A percentile compares a stretch with the other conserved stretches of the same genome.
phyloP scores from a whole-genome alignment of 1,284 basidiomycete species.

The Phenoliferia sp. region DNA sequence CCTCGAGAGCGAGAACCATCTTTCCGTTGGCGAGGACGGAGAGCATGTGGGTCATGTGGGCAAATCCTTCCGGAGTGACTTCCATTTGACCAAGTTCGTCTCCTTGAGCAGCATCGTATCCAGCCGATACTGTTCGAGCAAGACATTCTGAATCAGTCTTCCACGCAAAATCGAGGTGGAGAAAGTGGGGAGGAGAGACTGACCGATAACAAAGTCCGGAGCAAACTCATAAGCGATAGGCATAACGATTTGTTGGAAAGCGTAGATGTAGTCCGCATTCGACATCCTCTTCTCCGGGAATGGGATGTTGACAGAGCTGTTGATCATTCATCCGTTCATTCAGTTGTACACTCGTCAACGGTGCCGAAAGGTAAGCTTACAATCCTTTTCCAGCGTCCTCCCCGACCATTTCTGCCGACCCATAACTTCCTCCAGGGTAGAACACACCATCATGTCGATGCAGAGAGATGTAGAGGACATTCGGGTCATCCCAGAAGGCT shows the following conservation, averaged over 20 bases:
- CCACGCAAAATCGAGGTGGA: not conserved
- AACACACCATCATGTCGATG: constrained; percentile 86
- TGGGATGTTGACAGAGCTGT: constrained; percentile 87
- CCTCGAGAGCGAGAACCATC: constrained; percentile 90
- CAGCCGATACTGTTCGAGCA: constrained; percentile 74
- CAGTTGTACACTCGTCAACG: not conserved
- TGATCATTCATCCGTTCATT: not conserved
- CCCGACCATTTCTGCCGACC: constrained; percentile 77
- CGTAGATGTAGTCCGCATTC: constrained; percentile 93
- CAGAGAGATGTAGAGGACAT: constrained; percentile 90
- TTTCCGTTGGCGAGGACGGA: constrained; percentile 82
- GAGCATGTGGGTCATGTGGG: constrained; percentile 98
- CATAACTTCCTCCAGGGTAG: constrained; percentile 89
- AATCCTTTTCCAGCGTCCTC: constrained; percentile 75
- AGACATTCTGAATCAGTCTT: not conserved
- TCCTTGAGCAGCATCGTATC: constrained; percentile 92
- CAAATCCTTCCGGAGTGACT: constrained; percentile 90
- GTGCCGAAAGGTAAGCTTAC: constrained; percentile 51
- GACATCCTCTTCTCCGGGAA: constrained; percentile 87
- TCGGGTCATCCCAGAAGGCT: constrained; percentile 86
- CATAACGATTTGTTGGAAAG: constrained; percentile 93
- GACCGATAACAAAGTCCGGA: constrained; percentile 93
- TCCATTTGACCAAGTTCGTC: constrained; percentile 86
- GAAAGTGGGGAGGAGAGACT: constrained; percentile 35
- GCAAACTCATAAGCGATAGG: constrained; percentile 94